A percentile compares a stretch with the other conserved stretches of the same genome.
Evolutionary conservation across 1,284 basidiomycete genomes (phyloP).

Genomic region (Polyporus tsugae): DNA sequence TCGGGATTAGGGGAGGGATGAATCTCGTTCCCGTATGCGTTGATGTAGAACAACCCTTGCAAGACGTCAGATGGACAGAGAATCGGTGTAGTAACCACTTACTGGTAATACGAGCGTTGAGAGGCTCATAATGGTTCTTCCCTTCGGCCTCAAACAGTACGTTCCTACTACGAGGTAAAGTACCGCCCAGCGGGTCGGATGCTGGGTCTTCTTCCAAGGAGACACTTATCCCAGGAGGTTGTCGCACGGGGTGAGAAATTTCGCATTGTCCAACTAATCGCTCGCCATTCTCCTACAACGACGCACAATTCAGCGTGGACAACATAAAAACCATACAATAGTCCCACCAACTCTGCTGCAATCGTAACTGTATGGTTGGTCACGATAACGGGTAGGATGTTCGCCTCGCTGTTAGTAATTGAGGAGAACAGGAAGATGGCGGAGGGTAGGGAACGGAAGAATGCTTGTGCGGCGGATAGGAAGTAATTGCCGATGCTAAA

Average conservation of each 20-base stretch:
- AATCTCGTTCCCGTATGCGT: constrained; percentile 91
- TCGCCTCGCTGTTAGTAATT: constrained; percentile 85
- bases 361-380: constrained; percentile 98
- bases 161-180: constrained; percentile 58
- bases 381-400: constrained; percentile 89
- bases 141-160: constrained; percentile 69
- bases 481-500: constrained; percentile 88
- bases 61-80: background rate
- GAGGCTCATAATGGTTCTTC: constrained; percentile 64
- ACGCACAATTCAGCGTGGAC: background rate
- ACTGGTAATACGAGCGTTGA: constrained; percentile 76
- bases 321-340: background rate
- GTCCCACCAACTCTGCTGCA: constrained; percentile 86
- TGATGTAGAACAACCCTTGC: constrained; percentile 90
- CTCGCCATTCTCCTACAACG: constrained; percentile 69
- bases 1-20: constrained; percentile 89
- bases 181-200: constrained; percentile 60
- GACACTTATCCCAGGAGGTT: constrained; percentile 42
- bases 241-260: constrained; percentile 89
- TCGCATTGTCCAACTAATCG: constrained; percentile 95
- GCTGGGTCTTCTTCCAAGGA: constrained; percentile 32
- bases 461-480: constrained; percentile 84
- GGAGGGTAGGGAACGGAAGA: constrained; percentile 91
- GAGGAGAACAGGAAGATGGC: constrained; percentile 97
- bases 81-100: constrained; percentile 39